Evolutionary conservation across 2,329 filamentous ascomycete species (phyloP).

Genomic region (Talaromyces islandicus): DNA sequence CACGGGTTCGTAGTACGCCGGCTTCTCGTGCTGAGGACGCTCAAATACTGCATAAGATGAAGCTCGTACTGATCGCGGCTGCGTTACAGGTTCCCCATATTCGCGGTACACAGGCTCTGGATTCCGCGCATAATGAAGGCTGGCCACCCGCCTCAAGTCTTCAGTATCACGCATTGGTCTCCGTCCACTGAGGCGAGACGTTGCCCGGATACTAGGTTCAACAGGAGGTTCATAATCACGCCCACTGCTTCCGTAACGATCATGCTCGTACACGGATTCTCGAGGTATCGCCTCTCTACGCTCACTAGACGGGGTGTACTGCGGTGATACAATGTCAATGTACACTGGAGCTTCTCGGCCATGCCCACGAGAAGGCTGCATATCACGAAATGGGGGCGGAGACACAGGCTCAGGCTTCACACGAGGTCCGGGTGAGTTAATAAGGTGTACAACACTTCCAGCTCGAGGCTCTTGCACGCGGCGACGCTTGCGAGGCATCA

Average conservation of each 20-base stretch:
- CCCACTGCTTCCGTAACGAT: slow-evolving; percentile 21
- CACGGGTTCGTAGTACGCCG: slow-evolving; percentile 34
- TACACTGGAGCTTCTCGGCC: slow-evolving; percentile 43
- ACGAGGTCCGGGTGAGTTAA: slow-evolving; percentile 41
- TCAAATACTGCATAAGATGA: slow-evolving; percentile 37
- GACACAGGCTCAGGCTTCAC: slow-evolving; percentile 61
- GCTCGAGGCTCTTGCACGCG: slow-evolving; percentile 37
- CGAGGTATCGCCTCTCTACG: slow-evolving; percentile 25
- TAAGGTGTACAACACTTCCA: slow-evolving; percentile 26
- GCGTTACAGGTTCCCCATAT: slow-evolving; percentile 39
- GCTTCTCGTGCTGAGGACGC: slow-evolving; percentile 31
- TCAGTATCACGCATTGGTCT: slow-evolving; percentile 36
- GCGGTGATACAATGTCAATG: slow-evolving; percentile 39
- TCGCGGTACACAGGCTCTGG: slow-evolving; percentile 36
- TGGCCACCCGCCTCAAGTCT: slow-evolving; percentile 43
- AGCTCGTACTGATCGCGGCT: slow-evolving; percentile 30
- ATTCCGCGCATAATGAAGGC: slow-evolving; percentile 39
- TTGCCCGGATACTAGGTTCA: slow-evolving; percentile 29
- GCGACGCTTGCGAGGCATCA: slow-evolving; percentile 48
- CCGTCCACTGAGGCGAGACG: slow-evolving; percentile 34
- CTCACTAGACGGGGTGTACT: slow-evolving; percentile 30
- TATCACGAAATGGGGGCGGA: slow-evolving; percentile 50
- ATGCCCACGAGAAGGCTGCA: slow-evolving; percentile 27
- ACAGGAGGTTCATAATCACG: slow-evolving; percentile 21
- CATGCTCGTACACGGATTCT: slow-evolving; percentile 29